phyloP scores from a whole-genome alignment of 2,329 filamentous ascomycete genomes.

The Aspergillus luchuensis region DNA sequence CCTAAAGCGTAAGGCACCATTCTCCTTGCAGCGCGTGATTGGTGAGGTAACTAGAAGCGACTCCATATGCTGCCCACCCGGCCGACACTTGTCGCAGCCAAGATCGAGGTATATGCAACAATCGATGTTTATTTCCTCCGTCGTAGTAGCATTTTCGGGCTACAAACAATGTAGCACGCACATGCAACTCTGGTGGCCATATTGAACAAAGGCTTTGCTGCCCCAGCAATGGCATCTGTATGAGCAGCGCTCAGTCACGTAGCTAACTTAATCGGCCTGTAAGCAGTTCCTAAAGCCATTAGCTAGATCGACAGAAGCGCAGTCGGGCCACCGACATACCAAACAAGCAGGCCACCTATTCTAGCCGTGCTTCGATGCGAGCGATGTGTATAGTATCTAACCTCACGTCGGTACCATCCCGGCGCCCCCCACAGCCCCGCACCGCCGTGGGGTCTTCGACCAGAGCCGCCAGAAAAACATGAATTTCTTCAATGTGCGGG shows the following conservation, averaged over 20 bases:
- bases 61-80: too few relatives aligned
- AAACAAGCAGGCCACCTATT: not conserved
- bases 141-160: too few relatives aligned
- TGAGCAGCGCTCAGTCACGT: not conserved
- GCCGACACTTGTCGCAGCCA: too few relatives aligned
- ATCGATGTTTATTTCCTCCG: too few relatives aligned
- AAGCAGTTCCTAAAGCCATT: not conserved
- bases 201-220: too few relatives aligned
- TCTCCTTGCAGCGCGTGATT: too few relatives aligned
- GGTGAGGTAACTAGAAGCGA: too few relatives aligned
- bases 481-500: not conserved
- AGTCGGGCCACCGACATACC: not conserved
- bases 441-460: not conserved
- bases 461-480: not conserved
- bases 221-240: too few relatives aligned
- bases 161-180: too few relatives aligned
- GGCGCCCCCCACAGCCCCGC: conserved; percentile 2
- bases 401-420: not conserved
- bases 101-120: too few relatives aligned
- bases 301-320: not conserved
- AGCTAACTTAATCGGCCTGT: not conserved
- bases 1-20: too few relatives aligned
- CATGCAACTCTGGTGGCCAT: too few relatives aligned
- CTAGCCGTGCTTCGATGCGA: not conserved
- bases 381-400: not conserved